Conservation (phyloP, 306 rosid genomes). For the Malus asiatica region DNA sequence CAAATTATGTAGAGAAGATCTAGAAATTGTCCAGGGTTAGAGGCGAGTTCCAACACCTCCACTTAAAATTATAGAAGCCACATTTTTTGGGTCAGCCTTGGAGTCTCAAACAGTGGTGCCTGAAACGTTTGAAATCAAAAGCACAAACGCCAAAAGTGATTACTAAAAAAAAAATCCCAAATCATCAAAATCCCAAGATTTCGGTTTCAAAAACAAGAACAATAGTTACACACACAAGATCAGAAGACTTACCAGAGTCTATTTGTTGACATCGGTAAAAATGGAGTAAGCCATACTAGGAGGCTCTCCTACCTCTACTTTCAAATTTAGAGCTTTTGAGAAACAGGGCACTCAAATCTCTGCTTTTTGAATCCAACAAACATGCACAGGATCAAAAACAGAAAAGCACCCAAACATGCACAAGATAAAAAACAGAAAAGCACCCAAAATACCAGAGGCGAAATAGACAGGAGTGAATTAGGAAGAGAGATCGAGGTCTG, state of each 20-base stretch:
- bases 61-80: constrained; percentile 82
- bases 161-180: neutral
- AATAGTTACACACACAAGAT: neutral
- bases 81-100: constrained; percentile 60
- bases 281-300: constrained; percentile 32
- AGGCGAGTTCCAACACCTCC: constrained; percentile 95
- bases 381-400: constrained; percentile 2
- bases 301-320: constrained; percentile 16
- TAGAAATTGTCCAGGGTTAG: neutral
- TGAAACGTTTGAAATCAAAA: constrained; percentile 37
- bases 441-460: neutral
- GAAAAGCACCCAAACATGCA: neutral
- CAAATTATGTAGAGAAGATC: too few species aligned
- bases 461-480: neutral
- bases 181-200: neutral
- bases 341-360: constrained; percentile 22
- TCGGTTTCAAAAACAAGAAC: neutral
- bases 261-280: constrained; percentile 43
- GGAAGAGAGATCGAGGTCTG: too few species aligned
- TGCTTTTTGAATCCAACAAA: constrained; percentile 23
- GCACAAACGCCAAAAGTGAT: neutral
- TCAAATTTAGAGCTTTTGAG: constrained; percentile 23
- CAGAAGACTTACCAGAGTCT: constrained; percentile 30
- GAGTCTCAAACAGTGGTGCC: constrained; percentile 37
- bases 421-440: neutral